These are phyloP conservation scores for Jaenimonas drosophilae DNA, from an alignment of 208 protist species.

Conservation along the genomic window DNA sequence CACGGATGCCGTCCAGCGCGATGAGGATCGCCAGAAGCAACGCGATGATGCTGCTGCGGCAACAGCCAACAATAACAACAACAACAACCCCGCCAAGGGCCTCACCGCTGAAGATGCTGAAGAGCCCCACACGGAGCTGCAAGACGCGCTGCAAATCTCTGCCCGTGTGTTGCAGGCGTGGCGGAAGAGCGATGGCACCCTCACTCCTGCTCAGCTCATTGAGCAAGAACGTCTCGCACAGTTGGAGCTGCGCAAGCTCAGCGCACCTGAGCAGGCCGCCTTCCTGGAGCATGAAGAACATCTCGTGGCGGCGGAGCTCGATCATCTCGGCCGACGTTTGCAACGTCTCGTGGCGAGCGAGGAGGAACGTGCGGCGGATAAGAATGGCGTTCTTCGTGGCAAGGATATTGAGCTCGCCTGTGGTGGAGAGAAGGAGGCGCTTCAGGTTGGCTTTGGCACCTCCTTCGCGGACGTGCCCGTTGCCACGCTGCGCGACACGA, in stretches of 20 bases:
- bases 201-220: background rate
- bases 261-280: background rate
- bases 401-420: background rate
- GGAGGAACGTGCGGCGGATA: background rate
- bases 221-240: background rate
- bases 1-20: background rate
- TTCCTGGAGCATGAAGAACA: constrained; percentile 1
- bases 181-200: background rate
- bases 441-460: too few species aligned
- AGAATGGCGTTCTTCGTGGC: background rate
- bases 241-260: background rate
- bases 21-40: background rate
- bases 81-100: too few species aligned
- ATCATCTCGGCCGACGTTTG: background rate
- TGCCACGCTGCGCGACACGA: too few species aligned
- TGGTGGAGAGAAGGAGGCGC: background rate
- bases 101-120: too few species aligned
- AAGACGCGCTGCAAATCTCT: constrained; percentile 6
- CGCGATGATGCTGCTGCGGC: background rate
- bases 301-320: background rate
- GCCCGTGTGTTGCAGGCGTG: constrained; percentile 4
- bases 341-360: background rate
- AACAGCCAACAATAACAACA: too few species aligned
- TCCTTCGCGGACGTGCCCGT: too few species aligned
- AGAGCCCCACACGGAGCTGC: constrained; percentile 1